Evolutionary conservation across 1,139 yeast genomes (phyloP).

Genomic region (Saccharomyces hybrid): DNA sequence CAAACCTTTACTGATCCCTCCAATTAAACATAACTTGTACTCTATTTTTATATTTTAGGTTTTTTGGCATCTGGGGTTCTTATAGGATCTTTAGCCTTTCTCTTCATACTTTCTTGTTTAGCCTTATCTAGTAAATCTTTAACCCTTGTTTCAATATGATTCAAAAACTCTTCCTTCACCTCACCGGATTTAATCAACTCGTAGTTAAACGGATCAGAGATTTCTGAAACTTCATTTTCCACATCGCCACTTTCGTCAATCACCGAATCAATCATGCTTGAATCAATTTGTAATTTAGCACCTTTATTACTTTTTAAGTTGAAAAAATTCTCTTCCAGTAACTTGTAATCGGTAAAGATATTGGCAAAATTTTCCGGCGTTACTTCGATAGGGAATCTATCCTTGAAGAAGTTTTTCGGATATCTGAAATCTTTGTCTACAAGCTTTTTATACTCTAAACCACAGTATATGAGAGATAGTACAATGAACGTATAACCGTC

Average conservation of each 20-base stretch:
- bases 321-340: slow-evolving; percentile 30
- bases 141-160: slow-evolving; percentile 24
- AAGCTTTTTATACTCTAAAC: slow-evolving; percentile 24
- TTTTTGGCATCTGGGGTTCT: slow-evolving; percentile 7
- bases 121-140: slow-evolving; percentile 20
- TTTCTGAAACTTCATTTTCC: slow-evolving; percentile 5
- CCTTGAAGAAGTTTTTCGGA: slow-evolving; percentile 27
- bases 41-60: not conserved
- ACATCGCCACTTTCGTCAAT: slow-evolving; percentile 18
- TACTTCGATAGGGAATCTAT: slow-evolving; percentile 23
- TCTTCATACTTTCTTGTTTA: slow-evolving; percentile 19
- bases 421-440: slow-evolving; percentile 23
- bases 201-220: slow-evolving; percentile 19
- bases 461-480: slow-evolving; percentile 27
- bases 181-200: slow-evolving; percentile 24
- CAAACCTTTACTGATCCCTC: not conserved
- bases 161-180: slow-evolving; percentile 25
- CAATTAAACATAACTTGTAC: not conserved
- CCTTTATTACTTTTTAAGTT: slow-evolving; percentile 31
- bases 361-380: slow-evolving; percentile 20
- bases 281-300: slow-evolving; percentile 23
- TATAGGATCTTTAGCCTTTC: slow-evolving; percentile 10
- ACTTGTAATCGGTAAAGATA: slow-evolving; percentile 25
- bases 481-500: slow-evolving; percentile 30
- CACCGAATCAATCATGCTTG: slow-evolving; percentile 19